Evolutionary conservation across 2,329 filamentous ascomycete species (phyloP).

Genomic region (Colletotrichum spinosum): DNA sequence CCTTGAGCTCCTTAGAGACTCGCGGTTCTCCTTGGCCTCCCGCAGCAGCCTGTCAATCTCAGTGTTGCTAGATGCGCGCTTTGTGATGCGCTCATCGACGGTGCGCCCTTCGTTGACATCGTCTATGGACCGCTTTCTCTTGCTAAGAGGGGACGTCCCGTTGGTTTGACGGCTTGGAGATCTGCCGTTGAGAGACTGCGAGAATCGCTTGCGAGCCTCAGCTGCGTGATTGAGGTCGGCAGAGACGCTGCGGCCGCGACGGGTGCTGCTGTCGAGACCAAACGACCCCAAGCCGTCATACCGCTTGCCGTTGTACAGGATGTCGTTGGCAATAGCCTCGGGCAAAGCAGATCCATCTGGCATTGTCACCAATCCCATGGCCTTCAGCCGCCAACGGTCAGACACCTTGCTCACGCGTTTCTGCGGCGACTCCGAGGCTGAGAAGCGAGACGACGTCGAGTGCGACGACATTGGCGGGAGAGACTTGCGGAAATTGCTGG

Average conservation of each 20-base stretch:
- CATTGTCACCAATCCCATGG: constrained; percentile 64
- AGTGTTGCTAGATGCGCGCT: constrained; percentile 45
- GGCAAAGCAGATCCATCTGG: constrained; percentile 65
- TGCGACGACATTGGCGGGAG: constrained; percentile 47
- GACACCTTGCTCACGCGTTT: constrained; percentile 52
- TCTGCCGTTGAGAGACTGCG: constrained; percentile 34
- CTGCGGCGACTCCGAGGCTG: constrained; percentile 24
- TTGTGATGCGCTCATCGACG: constrained; percentile 39
- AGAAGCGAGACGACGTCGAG: constrained; percentile 29
- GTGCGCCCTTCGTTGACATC: constrained; percentile 34
- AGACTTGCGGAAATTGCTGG: constrained; percentile 52
- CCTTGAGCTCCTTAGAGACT: constrained; percentile 53
- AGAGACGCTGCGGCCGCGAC: constrained; percentile 37
- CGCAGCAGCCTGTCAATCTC: constrained; percentile 54
- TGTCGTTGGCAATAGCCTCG: constrained; percentile 61
- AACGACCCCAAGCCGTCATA: constrained; percentile 52
- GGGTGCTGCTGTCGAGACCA: constrained; percentile 43
- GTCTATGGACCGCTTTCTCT: constrained; percentile 40
- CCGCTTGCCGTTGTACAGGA: constrained; percentile 54
- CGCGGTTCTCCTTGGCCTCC: constrained; percentile 51
- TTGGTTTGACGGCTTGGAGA: constrained; percentile 28
- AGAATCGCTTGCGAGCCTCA: constrained; percentile 35
- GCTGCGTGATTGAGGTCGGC: constrained; percentile 49
- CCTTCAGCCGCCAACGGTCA: constrained; percentile 59
- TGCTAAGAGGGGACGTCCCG: constrained; percentile 38